These are phyloP conservation scores for Draba incana DNA, from an alignment of 345 rosid species.

Conservation along the genomic window DNA sequence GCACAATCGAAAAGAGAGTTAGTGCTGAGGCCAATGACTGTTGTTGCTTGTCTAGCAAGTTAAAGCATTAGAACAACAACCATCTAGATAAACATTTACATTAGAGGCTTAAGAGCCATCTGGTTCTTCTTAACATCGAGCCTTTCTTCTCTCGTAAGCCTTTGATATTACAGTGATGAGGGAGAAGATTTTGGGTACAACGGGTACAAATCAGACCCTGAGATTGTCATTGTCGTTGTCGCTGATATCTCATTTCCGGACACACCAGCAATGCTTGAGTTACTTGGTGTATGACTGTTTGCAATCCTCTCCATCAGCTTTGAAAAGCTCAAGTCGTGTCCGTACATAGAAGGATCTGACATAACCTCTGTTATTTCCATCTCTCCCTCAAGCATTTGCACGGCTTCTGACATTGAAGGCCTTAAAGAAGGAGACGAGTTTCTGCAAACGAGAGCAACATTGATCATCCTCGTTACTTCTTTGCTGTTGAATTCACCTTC, in stretches of 20 bases:
- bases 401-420: constrained; percentile 51
- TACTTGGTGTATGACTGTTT: too few relatives aligned
- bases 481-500: constrained; percentile 35
- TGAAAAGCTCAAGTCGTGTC: constrained; percentile 40
- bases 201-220: constrained; percentile 35
- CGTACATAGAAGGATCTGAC: constrained; percentile 37
- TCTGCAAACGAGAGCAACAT: constrained; percentile 49
- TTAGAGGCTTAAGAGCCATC: too few relatives aligned
- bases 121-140: too few relatives aligned
- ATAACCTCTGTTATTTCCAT: constrained; percentile 19
- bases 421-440: constrained; percentile 45
- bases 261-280: constrained; percentile 18
- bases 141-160: too few relatives aligned
- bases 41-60: too few relatives aligned
- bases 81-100: too few relatives aligned
- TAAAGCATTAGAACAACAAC: too few relatives aligned
- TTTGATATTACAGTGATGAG: constrained; percentile 5
- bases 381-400: constrained; percentile 47
- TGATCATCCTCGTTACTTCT: constrained; percentile 48
- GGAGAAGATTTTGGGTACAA: constrained; percentile 13
- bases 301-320: constrained; percentile 8
- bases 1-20: too few relatives aligned
- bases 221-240: background rate
- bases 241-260: background rate
- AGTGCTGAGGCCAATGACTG: too few relatives aligned